phyloP scores from a whole-genome alignment of 768 basidiomycete species.

The Podaxis sp. region DNA sequence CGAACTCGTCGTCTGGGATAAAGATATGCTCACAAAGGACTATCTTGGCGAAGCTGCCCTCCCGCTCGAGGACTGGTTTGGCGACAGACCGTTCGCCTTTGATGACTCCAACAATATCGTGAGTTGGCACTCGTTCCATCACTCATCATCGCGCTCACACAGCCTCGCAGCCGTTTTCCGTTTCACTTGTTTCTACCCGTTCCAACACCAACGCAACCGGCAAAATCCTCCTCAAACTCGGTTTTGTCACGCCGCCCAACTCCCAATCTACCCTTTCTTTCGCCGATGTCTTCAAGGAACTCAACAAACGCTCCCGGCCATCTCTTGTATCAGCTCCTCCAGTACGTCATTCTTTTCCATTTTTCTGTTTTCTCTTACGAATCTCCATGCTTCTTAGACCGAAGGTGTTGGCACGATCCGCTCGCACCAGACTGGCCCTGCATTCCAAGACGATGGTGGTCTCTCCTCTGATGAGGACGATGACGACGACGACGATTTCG shows the following conservation, averaged over 20 bases:
- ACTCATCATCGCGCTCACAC: background rate
- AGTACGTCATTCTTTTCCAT: constrained; percentile 35
- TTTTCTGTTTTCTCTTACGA: background rate
- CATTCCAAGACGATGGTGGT: constrained; percentile 75
- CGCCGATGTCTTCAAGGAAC: constrained; percentile 57
- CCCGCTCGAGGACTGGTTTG: constrained; percentile 81
- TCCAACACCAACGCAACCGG: constrained; percentile 37
- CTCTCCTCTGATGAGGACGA: constrained; percentile 44
- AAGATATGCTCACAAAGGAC: constrained; percentile 85
- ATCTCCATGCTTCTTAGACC: constrained; percentile 45
- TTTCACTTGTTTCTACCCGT: constrained; percentile 38
- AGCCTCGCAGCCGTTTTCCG: constrained; percentile 26
- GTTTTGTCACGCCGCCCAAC: constrained; percentile 43
- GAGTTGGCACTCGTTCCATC: constrained; percentile 18
- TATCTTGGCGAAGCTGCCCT: constrained; percentile 88
- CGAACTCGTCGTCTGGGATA: constrained; percentile 92
- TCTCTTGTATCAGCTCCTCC: constrained; percentile 75
- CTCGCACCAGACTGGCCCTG: constrained; percentile 49
- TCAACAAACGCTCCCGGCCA: constrained; percentile 59
- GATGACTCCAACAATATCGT: constrained; percentile 69
- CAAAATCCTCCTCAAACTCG: constrained; percentile 39
- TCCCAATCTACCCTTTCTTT: constrained; percentile 37
- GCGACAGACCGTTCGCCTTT: constrained; percentile 40
- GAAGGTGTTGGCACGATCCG: constrained; percentile 84
- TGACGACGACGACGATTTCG: constrained; percentile 27